Conservation (phyloP, 306 rosid species). For the Mimosa pudica region DNA sequence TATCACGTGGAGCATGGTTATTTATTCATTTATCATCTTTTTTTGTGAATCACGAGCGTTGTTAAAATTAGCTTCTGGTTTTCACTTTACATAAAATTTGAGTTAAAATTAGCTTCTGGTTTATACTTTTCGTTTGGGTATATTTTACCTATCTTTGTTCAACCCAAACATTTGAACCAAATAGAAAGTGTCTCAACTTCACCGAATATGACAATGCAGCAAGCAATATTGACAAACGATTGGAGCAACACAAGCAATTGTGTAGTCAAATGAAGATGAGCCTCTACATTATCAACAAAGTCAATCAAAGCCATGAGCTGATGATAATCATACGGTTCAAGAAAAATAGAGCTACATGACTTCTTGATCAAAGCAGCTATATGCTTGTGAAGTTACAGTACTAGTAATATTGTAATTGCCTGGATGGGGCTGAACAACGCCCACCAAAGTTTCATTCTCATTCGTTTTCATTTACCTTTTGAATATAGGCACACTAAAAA, state of each 20-base stretch:
- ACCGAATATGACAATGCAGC: not conserved
- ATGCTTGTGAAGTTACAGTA: constrained; percentile 57
- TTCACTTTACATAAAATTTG: not conserved
- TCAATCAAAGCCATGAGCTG: constrained; percentile 40
- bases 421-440: constrained; percentile 59
- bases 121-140: not conserved
- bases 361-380: constrained; percentile 51
- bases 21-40: no score
- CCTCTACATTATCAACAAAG: not conserved
- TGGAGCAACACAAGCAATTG: not conserved
- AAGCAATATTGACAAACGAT: not conserved
- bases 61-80: not conserved
- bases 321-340: constrained; percentile 28
- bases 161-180: not conserved
- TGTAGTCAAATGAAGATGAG: not conserved
- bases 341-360: constrained; percentile 40
- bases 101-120: not conserved
- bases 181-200: constrained; percentile 3
- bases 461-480: constrained; percentile 52
- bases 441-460: constrained; percentile 66
- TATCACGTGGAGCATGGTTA: constrained; percentile 30
- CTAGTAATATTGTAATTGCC: constrained; percentile 69
- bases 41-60: no score
- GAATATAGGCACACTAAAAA: constrained; percentile 69
- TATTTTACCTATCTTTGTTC: not conserved